Base-by-base conservation (phyloP, 257 asterid genomes). In the Fraxinus quadrangulata region DNA sequence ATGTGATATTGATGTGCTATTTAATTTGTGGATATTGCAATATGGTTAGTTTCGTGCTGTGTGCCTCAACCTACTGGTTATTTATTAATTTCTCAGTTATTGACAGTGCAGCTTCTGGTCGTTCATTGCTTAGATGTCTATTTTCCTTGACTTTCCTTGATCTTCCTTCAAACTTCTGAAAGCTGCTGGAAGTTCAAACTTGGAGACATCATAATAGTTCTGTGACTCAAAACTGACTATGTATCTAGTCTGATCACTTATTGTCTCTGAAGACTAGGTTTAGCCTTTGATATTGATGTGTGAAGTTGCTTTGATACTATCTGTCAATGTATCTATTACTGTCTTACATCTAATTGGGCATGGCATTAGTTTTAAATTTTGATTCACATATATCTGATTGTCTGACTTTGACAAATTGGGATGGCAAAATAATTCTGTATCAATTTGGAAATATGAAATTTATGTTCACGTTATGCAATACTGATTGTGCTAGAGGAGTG, bases 21-120 rank as follows among this genome's bases (percentile, higher is more conserved):
- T 75, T 42, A 49, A 23, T 73, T 83, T 39, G 13, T 39, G 45
- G 45, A 9, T 9, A 39, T 69, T 73, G 19, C 17, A 33, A 8
- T 49, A 75, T 75, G 75, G 45, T 79, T 80, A 54, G 61, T 73
- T 59, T 70, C 67, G 11, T 80, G 65, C 72, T 75, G 66, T 71
- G 80, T 65, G 70, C 79, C 75, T 66, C 71, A 68, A 80, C 42
- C 74, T 47, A 71, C 67, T 34, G 56, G 39, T 54, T 76, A 63
- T 74, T 54, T 33, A 61, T 45, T 4, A 71, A 71, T 54, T 39
- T 77, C 73, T 76, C 71, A 42, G 74, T 74, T 73, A 65, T 54
- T 54, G n/a, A 1, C 75, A 21, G 51, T 36, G 67, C 23, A 37
- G 61, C 45, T 75, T 33, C 14, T 70, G 30, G 16, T n/a, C 23